phyloP scores from a whole-genome alignment of 106 monocot species.

The Dioscorea zingiberensis region DNA sequence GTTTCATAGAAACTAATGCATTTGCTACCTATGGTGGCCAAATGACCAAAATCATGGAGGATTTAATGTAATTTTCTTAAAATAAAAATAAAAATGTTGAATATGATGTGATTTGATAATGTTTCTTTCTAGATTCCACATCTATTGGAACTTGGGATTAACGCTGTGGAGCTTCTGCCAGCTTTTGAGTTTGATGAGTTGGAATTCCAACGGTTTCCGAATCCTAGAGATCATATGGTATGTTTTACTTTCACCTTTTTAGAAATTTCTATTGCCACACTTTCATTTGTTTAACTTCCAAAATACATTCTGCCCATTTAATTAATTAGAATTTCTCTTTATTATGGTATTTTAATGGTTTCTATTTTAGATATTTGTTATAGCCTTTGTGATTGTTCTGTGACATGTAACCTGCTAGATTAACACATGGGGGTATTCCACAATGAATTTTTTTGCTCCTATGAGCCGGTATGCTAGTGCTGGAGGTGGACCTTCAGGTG shows the following conservation, averaged over 20 bases:
- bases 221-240: constrained; percentile 97
- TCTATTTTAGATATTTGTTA: background rate
- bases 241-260: constrained; percentile 1
- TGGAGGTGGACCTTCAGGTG: constrained; percentile 73
- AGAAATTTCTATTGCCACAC: background rate
- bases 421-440: constrained; percentile 99
- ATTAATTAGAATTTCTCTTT: too few species aligned
- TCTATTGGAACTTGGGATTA: constrained; percentile 85
- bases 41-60: too few species aligned
- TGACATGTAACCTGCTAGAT: constrained; percentile 34
- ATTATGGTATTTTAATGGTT: too few species aligned
- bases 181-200: constrained; percentile 99
- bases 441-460: constrained; percentile 95
- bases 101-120: background rate
- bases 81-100: too few species aligned
- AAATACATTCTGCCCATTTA: background rate
- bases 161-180: constrained; percentile 92
- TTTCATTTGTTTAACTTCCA: background rate
- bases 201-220: constrained; percentile 81
- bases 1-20: too few species aligned
- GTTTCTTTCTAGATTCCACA: constrained; percentile 76
- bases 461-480: constrained; percentile 97
- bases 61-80: too few species aligned
- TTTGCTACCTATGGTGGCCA: too few species aligned
- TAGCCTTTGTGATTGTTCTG: background rate